Conservation (phyloP, 805 yeast genomes). For the Blastobotrys muscicola region DNA sequence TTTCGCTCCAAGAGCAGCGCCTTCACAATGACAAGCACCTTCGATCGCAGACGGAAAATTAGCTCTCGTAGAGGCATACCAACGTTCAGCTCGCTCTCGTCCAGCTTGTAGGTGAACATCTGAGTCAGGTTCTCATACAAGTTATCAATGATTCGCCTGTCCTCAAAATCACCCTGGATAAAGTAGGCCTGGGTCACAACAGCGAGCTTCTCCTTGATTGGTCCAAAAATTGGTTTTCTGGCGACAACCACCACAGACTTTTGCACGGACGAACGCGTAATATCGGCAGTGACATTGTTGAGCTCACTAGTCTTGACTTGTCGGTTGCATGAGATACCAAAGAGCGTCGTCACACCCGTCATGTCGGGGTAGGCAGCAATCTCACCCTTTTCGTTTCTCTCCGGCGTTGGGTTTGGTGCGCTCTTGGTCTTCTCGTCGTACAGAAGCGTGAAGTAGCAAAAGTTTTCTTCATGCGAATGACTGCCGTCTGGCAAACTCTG, state of each 20-base stretch:
- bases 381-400: constrained; percentile 30
- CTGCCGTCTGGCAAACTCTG: constrained; percentile 96
- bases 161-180: constrained; percentile 66
- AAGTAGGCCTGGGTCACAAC: constrained; percentile 84
- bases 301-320: constrained; percentile 63
- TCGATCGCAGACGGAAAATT: constrained; percentile 46
- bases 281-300: constrained; percentile 45
- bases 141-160: constrained; percentile 55
- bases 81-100: constrained; percentile 54
- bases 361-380: constrained; percentile 33
- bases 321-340: constrained; percentile 89
- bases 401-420: constrained; percentile 36
- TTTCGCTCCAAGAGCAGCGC: constrained; percentile 66
- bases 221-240: constrained; percentile 74
- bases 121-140: constrained; percentile 51
- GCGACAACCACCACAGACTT: constrained; percentile 84
- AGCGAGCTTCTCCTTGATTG: constrained; percentile 80
- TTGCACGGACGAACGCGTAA: constrained; percentile 82
- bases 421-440: constrained; percentile 46
- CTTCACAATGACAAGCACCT: constrained; percentile 61
- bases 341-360: constrained; percentile 53
- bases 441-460: constrained; percentile 77
- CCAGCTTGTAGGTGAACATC: constrained; percentile 26
- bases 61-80: constrained; percentile 67
- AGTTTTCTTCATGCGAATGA: constrained; percentile 87